These are phyloP conservation scores for Astrothelium subdiscretum DNA, from an alignment of 495 filamentous ascomycete genomes.

Conservation along the genomic window DNA sequence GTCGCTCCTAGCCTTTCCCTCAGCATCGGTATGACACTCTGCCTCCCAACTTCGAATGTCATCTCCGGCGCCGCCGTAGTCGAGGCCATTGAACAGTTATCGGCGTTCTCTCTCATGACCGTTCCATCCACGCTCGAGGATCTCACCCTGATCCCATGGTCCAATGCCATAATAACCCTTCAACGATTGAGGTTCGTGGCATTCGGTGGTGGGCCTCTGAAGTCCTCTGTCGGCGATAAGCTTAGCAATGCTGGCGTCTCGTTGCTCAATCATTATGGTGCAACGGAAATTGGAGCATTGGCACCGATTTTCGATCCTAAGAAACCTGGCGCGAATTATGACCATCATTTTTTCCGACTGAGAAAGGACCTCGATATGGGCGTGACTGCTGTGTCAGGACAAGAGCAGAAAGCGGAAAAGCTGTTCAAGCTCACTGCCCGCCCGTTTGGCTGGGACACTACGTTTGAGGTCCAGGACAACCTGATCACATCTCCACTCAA, in stretches of 20 bases:
- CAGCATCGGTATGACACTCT: constrained; percentile 32
- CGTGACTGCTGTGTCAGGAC: neutral
- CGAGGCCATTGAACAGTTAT: constrained; percentile 21
- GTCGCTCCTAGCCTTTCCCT: constrained; percentile 32
- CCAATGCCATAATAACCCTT: constrained; percentile 21
- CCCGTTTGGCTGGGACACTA: constrained; percentile 39
- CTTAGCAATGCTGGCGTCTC: constrained; percentile 44
- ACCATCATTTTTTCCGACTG: constrained; percentile 30
- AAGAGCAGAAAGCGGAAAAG: constrained; percentile 6
- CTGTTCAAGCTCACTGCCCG: constrained; percentile 41
- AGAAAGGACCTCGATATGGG: constrained; percentile 14
- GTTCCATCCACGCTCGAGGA: constrained; percentile 39
- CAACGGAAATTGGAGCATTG: constrained; percentile 45
- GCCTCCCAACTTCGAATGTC: constrained; percentile 23
- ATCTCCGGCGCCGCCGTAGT: constrained; percentile 19
- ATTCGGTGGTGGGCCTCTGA: constrained; percentile 32
- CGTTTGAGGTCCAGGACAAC: constrained; percentile 49
- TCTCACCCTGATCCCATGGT: constrained; percentile 20
- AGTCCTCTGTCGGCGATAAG: constrained; percentile 32
- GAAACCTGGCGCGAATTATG: constrained; percentile 23
- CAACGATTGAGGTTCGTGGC: constrained; percentile 30
- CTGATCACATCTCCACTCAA: constrained; percentile 43
- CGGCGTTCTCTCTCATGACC: constrained; percentile 33
- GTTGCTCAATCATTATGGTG: constrained; percentile 40
- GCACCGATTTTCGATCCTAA: constrained; percentile 37